phyloP scores from a whole-genome alignment of 1,284 basidiomycete species.

The Puccinia coronata region DNA sequence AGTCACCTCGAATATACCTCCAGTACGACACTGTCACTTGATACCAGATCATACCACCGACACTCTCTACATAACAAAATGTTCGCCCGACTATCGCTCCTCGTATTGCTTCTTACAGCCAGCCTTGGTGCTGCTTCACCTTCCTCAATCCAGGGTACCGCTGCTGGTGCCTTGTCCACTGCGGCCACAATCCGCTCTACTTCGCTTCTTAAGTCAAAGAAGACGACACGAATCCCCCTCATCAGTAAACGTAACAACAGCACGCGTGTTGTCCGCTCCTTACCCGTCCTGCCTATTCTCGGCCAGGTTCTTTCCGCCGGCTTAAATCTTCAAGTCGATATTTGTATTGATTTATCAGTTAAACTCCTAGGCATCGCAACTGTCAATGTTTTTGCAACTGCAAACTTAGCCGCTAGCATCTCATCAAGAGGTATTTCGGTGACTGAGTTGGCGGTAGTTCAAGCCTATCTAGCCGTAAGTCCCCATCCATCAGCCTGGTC shows the following conservation, averaged over 20 bases:
- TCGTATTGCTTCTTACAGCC: slow-evolving; percentile 23
- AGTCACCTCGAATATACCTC: neutral
- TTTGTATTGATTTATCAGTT: slow-evolving; percentile 46
- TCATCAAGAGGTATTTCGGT: slow-evolving; percentile 18
- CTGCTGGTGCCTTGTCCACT: neutral
- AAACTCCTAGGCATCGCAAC: slow-evolving; percentile 31
- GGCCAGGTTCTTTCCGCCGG: neutral
- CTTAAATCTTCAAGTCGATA: slow-evolving; percentile 12
- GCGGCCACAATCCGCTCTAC: neutral
- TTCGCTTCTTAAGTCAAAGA: neutral
- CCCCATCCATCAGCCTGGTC: neutral
- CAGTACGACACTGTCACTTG: too few relatives aligned
- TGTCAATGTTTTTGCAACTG: slow-evolving; percentile 14
- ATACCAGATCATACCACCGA: neutral
- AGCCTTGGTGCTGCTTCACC: slow-evolving; percentile 9
- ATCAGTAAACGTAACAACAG: slow-evolving; percentile 2
- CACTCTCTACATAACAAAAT: slow-evolving; percentile 1
- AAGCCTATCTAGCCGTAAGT: slow-evolving; percentile 24
- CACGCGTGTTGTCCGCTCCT: slow-evolving; percentile 12
- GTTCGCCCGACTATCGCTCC: slow-evolving; percentile 17
- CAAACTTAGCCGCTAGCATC: slow-evolving; percentile 28
- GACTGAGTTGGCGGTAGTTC: slow-evolving; percentile 27
- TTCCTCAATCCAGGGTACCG: neutral
- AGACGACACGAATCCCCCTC: neutral
- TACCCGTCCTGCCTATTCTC: slow-evolving; percentile 2